phyloP scores from a whole-genome alignment of 2,329 filamentous ascomycete genomes.

The Apiospora sp. region DNA sequence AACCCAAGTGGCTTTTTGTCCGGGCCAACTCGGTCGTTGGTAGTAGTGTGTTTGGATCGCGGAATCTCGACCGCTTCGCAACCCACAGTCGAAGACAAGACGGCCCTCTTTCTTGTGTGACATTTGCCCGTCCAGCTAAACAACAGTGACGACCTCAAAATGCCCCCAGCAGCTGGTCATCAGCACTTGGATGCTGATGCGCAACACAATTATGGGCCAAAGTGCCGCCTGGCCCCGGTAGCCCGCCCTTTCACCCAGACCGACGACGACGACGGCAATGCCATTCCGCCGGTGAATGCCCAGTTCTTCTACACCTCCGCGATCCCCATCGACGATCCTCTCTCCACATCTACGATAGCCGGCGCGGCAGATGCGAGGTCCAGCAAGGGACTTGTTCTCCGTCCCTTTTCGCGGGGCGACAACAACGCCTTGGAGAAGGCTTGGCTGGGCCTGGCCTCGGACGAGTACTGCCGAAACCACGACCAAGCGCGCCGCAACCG shows the following conservation, averaged over 20 bases:
- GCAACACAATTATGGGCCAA: slow-evolving; percentile 65
- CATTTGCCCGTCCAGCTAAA: slow-evolving; percentile 20
- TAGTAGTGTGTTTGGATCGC: slow-evolving; percentile 6
- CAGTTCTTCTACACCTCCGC: slow-evolving; percentile 89
- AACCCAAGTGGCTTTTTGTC: neutral
- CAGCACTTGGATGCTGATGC: slow-evolving; percentile 31
- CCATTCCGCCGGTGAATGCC: slow-evolving; percentile 67
- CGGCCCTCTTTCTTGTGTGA: slow-evolving; percentile 3
- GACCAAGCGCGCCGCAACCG: slow-evolving; percentile 44
- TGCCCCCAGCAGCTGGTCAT: slow-evolving; percentile 37
- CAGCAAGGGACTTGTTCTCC: slow-evolving; percentile 65
- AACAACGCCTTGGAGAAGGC: slow-evolving; percentile 81
- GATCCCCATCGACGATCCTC: slow-evolving; percentile 85
- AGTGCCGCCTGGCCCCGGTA: slow-evolving; percentile 64
- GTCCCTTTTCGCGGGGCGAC: slow-evolving; percentile 81
- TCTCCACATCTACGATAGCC: slow-evolving; percentile 70
- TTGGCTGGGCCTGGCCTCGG: slow-evolving; percentile 70
- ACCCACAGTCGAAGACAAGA: slow-evolving; percentile 11
- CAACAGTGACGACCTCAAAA: slow-evolving; percentile 28
- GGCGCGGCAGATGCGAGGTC: slow-evolving; percentile 58
- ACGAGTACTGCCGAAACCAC: slow-evolving; percentile 58
- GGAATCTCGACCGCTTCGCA: neutral
- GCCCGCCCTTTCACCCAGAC: slow-evolving; percentile 46
- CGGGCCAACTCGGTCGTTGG: neutral
- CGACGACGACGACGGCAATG: slow-evolving; percentile 43